These are phyloP conservation scores for Aulographum hederae DNA, from an alignment of 2,329 filamentous ascomycete genomes.

Conservation along the genomic window DNA sequence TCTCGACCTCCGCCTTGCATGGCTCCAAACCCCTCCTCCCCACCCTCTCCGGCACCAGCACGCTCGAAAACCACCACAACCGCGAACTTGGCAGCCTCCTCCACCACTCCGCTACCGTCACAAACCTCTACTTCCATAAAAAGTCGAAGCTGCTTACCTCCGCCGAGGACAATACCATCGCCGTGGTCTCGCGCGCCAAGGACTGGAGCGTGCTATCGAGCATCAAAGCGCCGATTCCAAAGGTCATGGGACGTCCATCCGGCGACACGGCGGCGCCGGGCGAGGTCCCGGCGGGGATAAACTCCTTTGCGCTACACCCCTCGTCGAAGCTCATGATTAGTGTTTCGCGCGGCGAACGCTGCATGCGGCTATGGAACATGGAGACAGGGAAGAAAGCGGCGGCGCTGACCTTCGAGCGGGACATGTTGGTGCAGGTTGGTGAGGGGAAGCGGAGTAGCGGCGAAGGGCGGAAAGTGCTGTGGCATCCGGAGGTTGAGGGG, in stretches of 20 bases:
- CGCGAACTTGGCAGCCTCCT: constrained; percentile 72
- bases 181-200: constrained; percentile 57
- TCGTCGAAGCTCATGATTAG: constrained; percentile 94
- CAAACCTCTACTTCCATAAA: constrained; percentile 63
- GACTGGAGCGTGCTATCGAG: constrained; percentile 80
- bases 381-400: constrained; percentile 93
- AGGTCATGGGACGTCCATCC: constrained; percentile 59
- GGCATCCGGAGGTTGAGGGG: constrained; percentile 49
- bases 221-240: constrained; percentile 78
- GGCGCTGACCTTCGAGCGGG: constrained; percentile 66
- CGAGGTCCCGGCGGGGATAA: constrained; percentile 70
- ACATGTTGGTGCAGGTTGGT: constrained; percentile 54
- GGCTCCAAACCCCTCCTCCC: constrained; percentile 45
- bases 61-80: constrained; percentile 73
- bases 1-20: constrained; percentile 52
- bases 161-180: constrained; percentile 80
- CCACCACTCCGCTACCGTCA: constrained; percentile 73
- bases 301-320: constrained; percentile 88
- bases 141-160: constrained; percentile 75
- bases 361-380: constrained; percentile 89
- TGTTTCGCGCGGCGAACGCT: constrained; percentile 74
- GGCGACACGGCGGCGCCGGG: constrained; percentile 78
- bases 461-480: constrained; percentile 66
- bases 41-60: constrained; percentile 50
- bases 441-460: constrained; percentile 62